Base-by-base conservation (phyloP, 345 rosid genomes). In the Sisymbrium altissimum region DNA sequence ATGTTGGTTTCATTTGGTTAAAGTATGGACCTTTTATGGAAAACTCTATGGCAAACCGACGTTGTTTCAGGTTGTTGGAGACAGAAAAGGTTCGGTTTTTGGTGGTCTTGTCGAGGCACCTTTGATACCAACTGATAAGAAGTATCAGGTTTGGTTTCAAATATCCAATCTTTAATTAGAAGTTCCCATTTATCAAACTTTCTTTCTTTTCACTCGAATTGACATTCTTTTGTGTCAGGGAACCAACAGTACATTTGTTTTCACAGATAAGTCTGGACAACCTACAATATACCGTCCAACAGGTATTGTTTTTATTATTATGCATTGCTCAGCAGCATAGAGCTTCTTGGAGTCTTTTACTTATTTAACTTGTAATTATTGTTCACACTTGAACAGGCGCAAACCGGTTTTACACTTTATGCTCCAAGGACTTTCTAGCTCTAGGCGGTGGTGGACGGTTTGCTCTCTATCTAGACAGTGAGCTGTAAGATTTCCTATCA, bases 61-160 rank as follows among this genome's bases (percentile, higher is more conserved):
- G 15, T 9, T 67, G 60, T 78, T 49, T 78, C 78, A 95, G 97
- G 93, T 92, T 63, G 86, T 92, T 81, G 97, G 97, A 72, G 99
- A 95, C 72, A 80, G 73, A 41, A 92, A 88, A 81, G 99, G 96
- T 66, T 93, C 91, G 1, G 97, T 92, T 40, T 91, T 95, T 81
- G 97, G 99, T 78, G 96, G 97, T 75, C 81, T 92, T 79, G 93
- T 95, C 12, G 99, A 95, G 69, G 96, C 97, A 64, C 97, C 99
- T 46, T 81, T 95, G 45, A 84, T 72, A 78, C 90, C 97, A 71
- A 84, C 86, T 69, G 93, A 83, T 73, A 84, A 86, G 70, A 93
- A 82, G 72, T 95, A 95, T 80, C 97, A 95, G 97, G 99, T 91
- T 32, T 50, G 65, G 30, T 39, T 55, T 40, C 46, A 43, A 29